A percentile compares a stretch with the other conserved stretches of the same genome.
Evolutionary conservation across 208 protist genomes (phyloP).

Genomic region (Phytomonas sp.): DNA sequence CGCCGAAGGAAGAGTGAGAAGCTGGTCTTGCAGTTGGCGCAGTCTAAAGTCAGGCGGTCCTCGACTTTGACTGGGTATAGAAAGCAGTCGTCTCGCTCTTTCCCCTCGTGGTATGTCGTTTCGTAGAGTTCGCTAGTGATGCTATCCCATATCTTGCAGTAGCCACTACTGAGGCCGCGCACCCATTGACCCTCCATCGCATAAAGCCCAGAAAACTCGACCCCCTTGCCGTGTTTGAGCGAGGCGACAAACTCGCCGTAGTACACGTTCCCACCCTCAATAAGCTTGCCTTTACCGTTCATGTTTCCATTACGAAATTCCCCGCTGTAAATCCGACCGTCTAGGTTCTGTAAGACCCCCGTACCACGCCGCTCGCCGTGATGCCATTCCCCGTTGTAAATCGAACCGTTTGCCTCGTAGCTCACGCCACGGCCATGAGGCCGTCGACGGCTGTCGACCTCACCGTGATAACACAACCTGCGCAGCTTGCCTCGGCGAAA

Average conservation of each 20-base stretch:
- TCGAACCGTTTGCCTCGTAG: conserved; percentile 23
- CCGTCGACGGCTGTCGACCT: conserved; percentile 42
- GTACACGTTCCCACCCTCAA: conserved; percentile 43
- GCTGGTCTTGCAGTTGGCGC: conserved; percentile 55
- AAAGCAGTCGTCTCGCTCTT: conserved; percentile 86
- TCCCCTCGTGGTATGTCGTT: conserved; percentile 61
- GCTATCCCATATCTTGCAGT: conserved; percentile 46
- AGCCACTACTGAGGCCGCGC: conserved; percentile 35
- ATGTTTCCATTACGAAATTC: conserved; percentile 47
- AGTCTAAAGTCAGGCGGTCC: conserved; percentile 48
- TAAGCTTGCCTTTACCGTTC: conserved; percentile 58
- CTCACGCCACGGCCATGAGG: conserved; percentile 52
- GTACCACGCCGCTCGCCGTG: conserved; percentile 64
- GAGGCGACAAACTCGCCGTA: conserved; percentile 58
- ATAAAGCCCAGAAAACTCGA: conserved; percentile 27
- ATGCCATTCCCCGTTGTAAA: conserved; percentile 86
- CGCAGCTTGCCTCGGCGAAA: conserved; percentile 38
- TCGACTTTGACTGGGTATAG: conserved; percentile 48
- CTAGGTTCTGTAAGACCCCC: conserved; percentile 40
- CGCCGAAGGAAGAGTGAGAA: conserved; percentile 84
- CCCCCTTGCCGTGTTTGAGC: conserved; percentile 55
- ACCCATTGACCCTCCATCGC: conserved; percentile 55
- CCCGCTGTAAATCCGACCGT: conserved; percentile 63
- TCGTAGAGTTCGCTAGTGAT: conserved; percentile 50
- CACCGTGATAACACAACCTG: conserved; percentile 54